Evolutionary conservation across 2,329 filamentous ascomycete species (phyloP).

Genomic region (Alternaria brassicicola): DNA sequence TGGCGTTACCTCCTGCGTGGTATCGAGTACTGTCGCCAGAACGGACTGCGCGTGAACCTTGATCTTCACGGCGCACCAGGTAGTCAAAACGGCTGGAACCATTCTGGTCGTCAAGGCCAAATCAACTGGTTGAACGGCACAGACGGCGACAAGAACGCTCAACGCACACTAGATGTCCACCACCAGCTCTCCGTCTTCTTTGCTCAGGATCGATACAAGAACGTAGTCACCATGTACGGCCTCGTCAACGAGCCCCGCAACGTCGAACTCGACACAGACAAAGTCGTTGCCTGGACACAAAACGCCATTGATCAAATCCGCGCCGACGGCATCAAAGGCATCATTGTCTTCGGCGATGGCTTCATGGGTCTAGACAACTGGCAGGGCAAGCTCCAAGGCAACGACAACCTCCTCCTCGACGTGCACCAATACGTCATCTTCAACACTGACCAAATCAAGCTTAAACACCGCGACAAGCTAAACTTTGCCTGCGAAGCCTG

Average conservation of each 20-base stretch:
- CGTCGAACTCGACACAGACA: slow-evolving; percentile 65
- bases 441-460: slow-evolving; percentile 83
- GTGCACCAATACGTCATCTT: slow-evolving; percentile 99
- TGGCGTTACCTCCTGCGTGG: slow-evolving; percentile 93
- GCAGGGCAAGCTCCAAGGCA: slow-evolving; percentile 78
- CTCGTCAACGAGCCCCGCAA: slow-evolving; percentile 94
- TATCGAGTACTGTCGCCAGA: slow-evolving; percentile 92
- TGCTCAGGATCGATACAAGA: slow-evolving; percentile 88
- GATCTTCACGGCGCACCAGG: slow-evolving; percentile 92
- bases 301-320: slow-evolving; percentile 75
- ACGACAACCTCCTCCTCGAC: slow-evolving; percentile 82
- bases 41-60: slow-evolving; percentile 89
- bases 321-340: slow-evolving; percentile 72
- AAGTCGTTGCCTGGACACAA: slow-evolving; percentile 80
- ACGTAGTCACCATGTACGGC: slow-evolving; percentile 90
- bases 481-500: slow-evolving; percentile 86
- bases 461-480: slow-evolving; percentile 82
- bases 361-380: slow-evolving; percentile 92
- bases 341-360: slow-evolving; percentile 89
- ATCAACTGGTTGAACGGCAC: slow-evolving; percentile 94
- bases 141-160: slow-evolving; percentile 75
- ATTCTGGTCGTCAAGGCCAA: slow-evolving; percentile 79
- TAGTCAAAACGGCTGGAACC: slow-evolving; percentile 97
- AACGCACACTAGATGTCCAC: slow-evolving; percentile 86
- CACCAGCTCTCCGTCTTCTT: slow-evolving; percentile 90